Base-by-base conservation (phyloP, 75 land plant genomes). In the Selaginella tamariscina region DNA sequence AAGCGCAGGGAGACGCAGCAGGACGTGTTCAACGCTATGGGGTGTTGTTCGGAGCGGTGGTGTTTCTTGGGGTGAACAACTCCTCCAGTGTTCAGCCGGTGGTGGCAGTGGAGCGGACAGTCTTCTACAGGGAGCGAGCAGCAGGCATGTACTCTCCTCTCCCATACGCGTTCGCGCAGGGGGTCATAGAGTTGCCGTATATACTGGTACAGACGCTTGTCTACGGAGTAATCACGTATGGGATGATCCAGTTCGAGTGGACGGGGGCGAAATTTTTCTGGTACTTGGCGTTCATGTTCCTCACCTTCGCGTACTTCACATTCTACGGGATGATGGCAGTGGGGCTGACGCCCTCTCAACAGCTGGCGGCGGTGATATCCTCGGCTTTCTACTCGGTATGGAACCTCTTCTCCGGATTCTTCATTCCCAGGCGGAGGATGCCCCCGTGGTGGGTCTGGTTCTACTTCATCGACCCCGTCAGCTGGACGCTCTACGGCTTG, bases 311-410 rank as follows among this genome's bases (percentile, higher is more conserved):
- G 0, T 86, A 86, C 71, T 84, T 84, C 62, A 82, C 94, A 63
- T 82, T 82, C 64, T 86, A 86, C 62, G 94, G 90, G 2, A 87
- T 87, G 91, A 80, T 86, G 90, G 85, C 81, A 0, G 83, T 89
- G 49, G 89, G 80, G 55, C 73, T 89, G 23, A 82, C 87, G 0
- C 85, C 90, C 1, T 57, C 69, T 24, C 87, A 82, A 31, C 80
- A 80, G 0, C 0, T 84, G 24, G 87, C 87, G 21, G 80, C 85
- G 5, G 76, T 88, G 2, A 44, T 86, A 29, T 86, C 93, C 30
- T 84, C 90, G 18, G 86, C 81, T 5, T 88, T 84, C 33, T 86
- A 86, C 63, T 78, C 82, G 0, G 32, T 88, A 29, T 88, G 93
- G 93, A 88, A 86, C 31, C 86, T 88, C 21, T 77, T 86, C 24